A percentile compares a stretch with the other conserved stretches of the same genome.
Conservation (phyloP, 345 rosid species). For the Barbarea vulgaris region DNA sequence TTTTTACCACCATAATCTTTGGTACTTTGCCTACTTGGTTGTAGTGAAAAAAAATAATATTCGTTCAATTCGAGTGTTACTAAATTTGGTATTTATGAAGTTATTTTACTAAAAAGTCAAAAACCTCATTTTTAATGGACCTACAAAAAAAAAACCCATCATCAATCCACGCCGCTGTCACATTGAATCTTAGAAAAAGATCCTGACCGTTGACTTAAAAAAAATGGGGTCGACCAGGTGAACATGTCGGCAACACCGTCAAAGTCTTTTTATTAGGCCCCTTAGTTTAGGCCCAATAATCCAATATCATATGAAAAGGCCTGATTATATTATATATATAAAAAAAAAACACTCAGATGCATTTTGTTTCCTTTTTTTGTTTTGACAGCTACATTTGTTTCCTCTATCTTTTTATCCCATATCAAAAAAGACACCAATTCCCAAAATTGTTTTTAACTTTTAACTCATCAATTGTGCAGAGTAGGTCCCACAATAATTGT, state of each 20-base stretch:
- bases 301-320: background rate
- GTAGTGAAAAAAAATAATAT: background rate
- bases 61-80: background rate
- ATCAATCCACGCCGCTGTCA: background rate
- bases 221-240: background rate
- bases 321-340: too few species aligned
- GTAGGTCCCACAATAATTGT: conserved; percentile 4
- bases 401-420: too few species aligned
- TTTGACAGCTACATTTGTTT: too few species aligned
- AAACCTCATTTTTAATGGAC: background rate
- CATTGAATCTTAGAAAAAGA: background rate
- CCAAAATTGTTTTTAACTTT: background rate
- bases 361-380: too few species aligned
- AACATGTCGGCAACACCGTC: conserved; percentile 19
- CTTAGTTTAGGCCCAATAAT: background rate
- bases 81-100: background rate
- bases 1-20: background rate
- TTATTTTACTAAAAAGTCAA: background rate
- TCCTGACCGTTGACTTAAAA: background rate
- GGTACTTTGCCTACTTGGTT: background rate
- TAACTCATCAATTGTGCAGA: background rate
- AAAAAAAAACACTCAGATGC: too few species aligned
- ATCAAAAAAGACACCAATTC: background rate
- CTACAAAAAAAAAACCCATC: background rate
- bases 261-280: conserved; percentile 1